phyloP scores from a whole-genome alignment of 306 rosid species.

The Malus sieversii region DNA sequence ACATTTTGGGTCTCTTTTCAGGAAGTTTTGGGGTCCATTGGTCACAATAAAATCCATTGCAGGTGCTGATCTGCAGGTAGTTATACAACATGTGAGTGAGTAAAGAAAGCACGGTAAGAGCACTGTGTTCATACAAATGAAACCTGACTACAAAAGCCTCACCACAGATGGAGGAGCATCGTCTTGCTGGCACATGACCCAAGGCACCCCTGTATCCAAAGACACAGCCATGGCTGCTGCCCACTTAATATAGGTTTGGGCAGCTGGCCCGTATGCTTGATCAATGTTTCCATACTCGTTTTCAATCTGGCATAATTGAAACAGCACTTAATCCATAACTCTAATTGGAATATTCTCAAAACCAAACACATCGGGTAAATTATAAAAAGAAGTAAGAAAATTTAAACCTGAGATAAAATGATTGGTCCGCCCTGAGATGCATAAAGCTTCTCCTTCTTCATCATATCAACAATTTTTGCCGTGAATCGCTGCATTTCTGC shows the following conservation, averaged over 20 bases:
- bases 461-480: slow-evolving; percentile 67
- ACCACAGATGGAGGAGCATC: slow-evolving; percentile 94
- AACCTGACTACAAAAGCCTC: slow-evolving; percentile 24
- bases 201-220: slow-evolving; percentile 89
- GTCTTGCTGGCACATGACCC: slow-evolving; percentile 94
- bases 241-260: slow-evolving; percentile 68
- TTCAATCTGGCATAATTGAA: slow-evolving; percentile 48
- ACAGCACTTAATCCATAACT: neutral
- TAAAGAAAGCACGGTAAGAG: neutral
- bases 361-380: neutral
- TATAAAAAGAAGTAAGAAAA: neutral
- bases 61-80: slow-evolving; percentile 65
- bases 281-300: slow-evolving; percentile 80
- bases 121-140: neutral
- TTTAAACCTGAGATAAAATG: slow-evolving; percentile 81
- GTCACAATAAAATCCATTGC: slow-evolving; percentile 90
- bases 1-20: slow-evolving; percentile 67
- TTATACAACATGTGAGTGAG: slow-evolving; percentile 2
- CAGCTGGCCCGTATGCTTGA: slow-evolving; percentile 49
- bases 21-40: slow-evolving; percentile 72
- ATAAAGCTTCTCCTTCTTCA: slow-evolving; percentile 79
- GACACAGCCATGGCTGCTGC: slow-evolving; percentile 86
- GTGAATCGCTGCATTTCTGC: slow-evolving; percentile 84
- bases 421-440: slow-evolving; percentile 95
- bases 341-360: neutral